Evolutionary conservation across 306 rosid species (phyloP), one percentile per base, ranked within the genome.

Genomic region (Sindora glabra): DNA sequence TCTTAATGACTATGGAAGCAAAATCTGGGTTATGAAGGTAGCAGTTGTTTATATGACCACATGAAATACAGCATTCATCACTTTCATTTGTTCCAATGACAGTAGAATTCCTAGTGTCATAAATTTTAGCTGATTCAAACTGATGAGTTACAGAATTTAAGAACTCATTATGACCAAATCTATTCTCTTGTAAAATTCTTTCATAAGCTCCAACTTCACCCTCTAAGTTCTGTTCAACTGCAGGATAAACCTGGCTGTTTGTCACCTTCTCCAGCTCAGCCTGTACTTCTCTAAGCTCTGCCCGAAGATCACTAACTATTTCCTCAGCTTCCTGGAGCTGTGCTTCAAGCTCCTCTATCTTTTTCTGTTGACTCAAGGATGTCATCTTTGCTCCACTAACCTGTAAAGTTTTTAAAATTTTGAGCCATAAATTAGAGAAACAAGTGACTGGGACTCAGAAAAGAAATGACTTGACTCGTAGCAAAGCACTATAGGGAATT

Each of bases 311-410:
- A 59, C 83, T 77, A 48, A 86, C 89, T 71, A 83, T 86, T 37
- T 81, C 89, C 87, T 81, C 95, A 5, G 95, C 97, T 81, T 86
- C 89, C 56, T 77, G 82, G 38, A 89, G 96, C 74, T 89, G 96
- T 10, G 94, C 94, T 83, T 89, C 96, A 39, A 89, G 96, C 63
- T 79, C 92, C 6, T 86, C 97, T 32, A 83, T 83, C 71, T 89
- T 89, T 65, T 70, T 70, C 60, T 76, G 81, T 48, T 81, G 95
- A 55, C 52, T 75, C 65, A 57, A 68, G 3, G 95, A 81, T 14
- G 59, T 72, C 46, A 21, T 39, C 65, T 89, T 89, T n/a, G 82
- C 81, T 81, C 81, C 84, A 5, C 56, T 79, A 48, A 56, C 85
- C 97, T 89, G 75, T 32, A 65, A 73, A 62, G 68, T 61, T n/a